Conservation (phyloP, 805 yeast species). For the Spencermartinsiella europaea region DNA sequence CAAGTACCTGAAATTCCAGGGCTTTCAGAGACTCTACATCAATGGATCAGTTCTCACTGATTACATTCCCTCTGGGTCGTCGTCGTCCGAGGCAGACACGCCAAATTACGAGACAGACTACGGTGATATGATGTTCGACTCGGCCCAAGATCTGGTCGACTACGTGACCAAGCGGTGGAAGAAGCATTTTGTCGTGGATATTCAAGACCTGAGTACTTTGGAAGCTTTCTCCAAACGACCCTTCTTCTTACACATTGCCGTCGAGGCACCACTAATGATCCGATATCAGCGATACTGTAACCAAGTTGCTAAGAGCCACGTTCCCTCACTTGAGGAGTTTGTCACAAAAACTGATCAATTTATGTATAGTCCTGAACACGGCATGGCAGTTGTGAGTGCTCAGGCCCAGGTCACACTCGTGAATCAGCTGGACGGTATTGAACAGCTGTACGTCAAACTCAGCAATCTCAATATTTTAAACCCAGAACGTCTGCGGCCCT, state of each 20-base stretch:
- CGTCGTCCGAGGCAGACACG: neutral
- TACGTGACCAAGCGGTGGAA: conserved; percentile 66
- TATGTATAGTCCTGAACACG: conserved; percentile 24
- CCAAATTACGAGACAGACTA: conserved; percentile 11
- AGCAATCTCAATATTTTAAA: conserved; percentile 44
- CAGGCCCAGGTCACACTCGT: conserved; percentile 54
- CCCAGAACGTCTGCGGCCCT: conserved; percentile 67
- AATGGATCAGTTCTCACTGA: neutral
- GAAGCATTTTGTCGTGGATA: conserved; percentile 53
- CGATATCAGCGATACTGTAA: conserved; percentile 14
- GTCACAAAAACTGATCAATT: conserved; percentile 32
- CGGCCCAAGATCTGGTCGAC: conserved; percentile 45
- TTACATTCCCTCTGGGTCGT: neutral
- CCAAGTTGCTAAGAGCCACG: neutral
- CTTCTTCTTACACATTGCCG: conserved; percentile 71
- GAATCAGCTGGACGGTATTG: conserved; percentile 41
- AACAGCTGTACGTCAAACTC: conserved; percentile 37
- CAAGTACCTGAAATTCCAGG: conserved; percentile 49
- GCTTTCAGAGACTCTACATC: conserved; percentile 38
- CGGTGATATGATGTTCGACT: conserved; percentile 32
- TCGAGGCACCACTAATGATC: conserved; percentile 61
- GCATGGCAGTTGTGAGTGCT: conserved; percentile 39
- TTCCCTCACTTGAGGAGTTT: conserved; percentile 34
- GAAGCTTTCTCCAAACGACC: conserved; percentile 60
- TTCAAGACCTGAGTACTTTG: conserved; percentile 41